Evolutionary conservation across 2,329 filamentous ascomycete species (phyloP).

Genomic region (Bipolaris victoriae): DNA sequence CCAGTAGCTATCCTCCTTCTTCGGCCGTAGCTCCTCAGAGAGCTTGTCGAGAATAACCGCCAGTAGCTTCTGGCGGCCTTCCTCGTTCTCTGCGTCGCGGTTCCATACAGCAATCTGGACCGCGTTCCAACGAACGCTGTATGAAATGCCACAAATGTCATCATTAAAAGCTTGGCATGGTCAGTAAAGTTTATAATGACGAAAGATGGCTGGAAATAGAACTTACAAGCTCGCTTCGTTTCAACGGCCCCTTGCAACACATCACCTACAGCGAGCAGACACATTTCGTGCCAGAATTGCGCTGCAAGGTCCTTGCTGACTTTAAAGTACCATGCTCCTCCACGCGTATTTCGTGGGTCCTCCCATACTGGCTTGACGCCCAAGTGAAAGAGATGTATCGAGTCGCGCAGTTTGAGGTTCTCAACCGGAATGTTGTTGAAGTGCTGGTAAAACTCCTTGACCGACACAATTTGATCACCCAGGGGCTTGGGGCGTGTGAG

Average conservation of each 20-base stretch:
- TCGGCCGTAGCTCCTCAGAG: constrained; percentile 73
- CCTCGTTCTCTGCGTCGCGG: constrained; percentile 80
- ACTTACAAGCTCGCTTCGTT: constrained; percentile 62
- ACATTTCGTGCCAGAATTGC: constrained; percentile 81
- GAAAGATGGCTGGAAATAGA: background rate
- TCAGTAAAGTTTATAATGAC: background rate
- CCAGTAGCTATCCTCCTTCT: constrained; percentile 67
- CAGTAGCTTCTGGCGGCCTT: constrained; percentile 76
- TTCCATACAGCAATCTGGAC: constrained; percentile 94
- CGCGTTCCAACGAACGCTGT: constrained; percentile 87
- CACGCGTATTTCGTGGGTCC: constrained; percentile 82
- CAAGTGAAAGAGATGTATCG: constrained; percentile 79
- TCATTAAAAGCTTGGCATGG: constrained; percentile 64
- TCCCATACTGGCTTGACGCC: constrained; percentile 84
- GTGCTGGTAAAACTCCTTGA: constrained; percentile 58
- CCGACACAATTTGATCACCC: constrained; percentile 52
- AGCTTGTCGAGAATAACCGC: constrained; percentile 75
- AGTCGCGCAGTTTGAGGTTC: constrained; percentile 70
- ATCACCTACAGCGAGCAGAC: constrained; percentile 83
- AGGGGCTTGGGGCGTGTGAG: constrained; percentile 55
- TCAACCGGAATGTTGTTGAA: constrained; percentile 77
- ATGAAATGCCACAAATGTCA: constrained; percentile 83
- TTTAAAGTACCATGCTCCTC: constrained; percentile 91
- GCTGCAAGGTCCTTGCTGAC: constrained; percentile 75
- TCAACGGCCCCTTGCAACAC: constrained; percentile 76